Evolutionary conservation across 768 basidiomycete species (phyloP).

Genomic region (Sutorius australiensis): DNA sequence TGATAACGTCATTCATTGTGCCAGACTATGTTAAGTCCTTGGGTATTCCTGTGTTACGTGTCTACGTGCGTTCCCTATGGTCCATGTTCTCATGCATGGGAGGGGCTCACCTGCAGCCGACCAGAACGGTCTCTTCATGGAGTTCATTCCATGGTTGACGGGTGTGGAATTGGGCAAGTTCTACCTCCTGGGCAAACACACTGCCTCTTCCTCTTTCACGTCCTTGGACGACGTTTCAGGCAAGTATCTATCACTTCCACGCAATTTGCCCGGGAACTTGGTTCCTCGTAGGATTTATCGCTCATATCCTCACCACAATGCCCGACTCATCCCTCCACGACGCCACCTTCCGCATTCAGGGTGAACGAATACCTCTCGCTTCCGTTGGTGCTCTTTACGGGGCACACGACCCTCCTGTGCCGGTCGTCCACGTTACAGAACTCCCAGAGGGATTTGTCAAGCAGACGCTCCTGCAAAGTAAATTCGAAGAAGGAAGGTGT

Average conservation of each 20-base stretch:
- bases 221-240: constrained; percentile 35
- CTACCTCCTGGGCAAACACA: constrained; percentile 32
- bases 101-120: not conserved
- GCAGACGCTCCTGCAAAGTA: constrained; percentile 30
- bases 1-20: not conserved
- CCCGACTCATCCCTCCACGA: constrained; percentile 26
- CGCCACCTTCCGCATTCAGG: constrained; percentile 34
- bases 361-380: constrained; percentile 29
- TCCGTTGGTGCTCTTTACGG: constrained; percentile 29
- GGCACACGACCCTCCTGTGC: constrained; percentile 15
- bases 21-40: constrained; percentile 30
- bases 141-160: constrained; percentile 30
- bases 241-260: constrained; percentile 1
- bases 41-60: constrained; percentile 28
- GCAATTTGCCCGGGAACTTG: constrained; percentile 1
- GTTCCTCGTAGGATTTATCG: constrained; percentile 32
- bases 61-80: constrained; percentile 27
- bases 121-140: constrained; percentile 34
- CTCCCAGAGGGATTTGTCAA: constrained; percentile 30
- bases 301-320: constrained; percentile 32
- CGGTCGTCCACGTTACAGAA: constrained; percentile 21
- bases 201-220: constrained; percentile 29
- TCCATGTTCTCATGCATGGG: not conserved
- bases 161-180: constrained; percentile 29
- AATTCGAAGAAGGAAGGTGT: constrained; percentile 27